Base-by-base conservation (phyloP, 306 rosid species). In the Begonia loranthoides region DNA sequence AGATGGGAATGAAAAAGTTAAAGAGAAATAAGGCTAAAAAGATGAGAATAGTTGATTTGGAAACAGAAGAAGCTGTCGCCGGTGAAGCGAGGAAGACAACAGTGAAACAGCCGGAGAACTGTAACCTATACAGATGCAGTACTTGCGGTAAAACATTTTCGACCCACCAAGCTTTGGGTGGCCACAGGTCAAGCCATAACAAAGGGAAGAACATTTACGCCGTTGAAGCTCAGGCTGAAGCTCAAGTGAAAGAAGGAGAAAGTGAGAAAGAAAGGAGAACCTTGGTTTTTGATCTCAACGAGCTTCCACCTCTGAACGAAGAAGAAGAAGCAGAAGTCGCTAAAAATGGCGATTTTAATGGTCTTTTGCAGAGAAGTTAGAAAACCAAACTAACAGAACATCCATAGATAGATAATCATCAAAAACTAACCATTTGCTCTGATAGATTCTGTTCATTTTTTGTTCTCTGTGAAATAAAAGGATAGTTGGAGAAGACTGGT, bases 151-250 rank as follows among this genome's bases (percentile, higher is more conserved):
- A 63, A 50, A 41, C 54, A 6, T 76, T 69, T 58, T 43, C 50
- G 40, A 58, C 56, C 13, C 67, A 70, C 53, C 82, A 66, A 64
- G 77, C 82, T 3, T 53, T 79, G 49, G 79, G 81, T 9, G 79
- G 73, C 41, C 87, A 79, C 38, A 58, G 44, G 65, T 69, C 77
- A 9, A 55, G 64, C 53, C 75, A 69, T 12, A 49, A 55, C 54
- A 75, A 61, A 58, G 4, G 33, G 15, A 69, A 63, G 38, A 50
- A 43, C 51, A 49, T 21, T 28, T 28, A 5, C 36, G 36, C 36
- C 36, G 9, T 28, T 28, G 12, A 51, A 54, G 45, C 15, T 9
- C 17, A 10, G 6, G 6, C 10, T 1, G 54, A 10, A 12, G 9
- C 54, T 10, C 54, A 33, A 1, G 13, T 19, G 54, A 34, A 11